Percentiles rank a stretch among this genome's conserved stretches.
Conservation (phyloP, 1,284 basidiomycete genomes). For the Pterula multifida region DNA sequence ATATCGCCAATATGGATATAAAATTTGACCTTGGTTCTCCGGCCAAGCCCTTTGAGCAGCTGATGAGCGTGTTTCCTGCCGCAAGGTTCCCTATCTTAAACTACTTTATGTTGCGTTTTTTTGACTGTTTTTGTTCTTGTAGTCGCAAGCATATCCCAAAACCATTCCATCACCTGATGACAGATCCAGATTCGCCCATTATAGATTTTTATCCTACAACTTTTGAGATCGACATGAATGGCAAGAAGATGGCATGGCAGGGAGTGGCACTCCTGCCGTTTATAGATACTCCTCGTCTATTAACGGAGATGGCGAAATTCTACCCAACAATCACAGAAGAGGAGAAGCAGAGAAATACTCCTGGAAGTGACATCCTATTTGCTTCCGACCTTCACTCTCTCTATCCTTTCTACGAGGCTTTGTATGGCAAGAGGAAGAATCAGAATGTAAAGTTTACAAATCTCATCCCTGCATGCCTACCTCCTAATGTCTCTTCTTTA, state of each 20-base stretch:
- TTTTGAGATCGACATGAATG: constrained; percentile 99
- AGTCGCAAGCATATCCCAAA: constrained; percentile 84
- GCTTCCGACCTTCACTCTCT: constrained; percentile 78
- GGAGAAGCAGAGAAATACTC: constrained; percentile 75
- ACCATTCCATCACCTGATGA: constrained; percentile 86
- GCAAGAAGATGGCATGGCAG: constrained; percentile 99
- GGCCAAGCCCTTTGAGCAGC: constrained; percentile 94
- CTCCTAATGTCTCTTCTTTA: constrained; percentile 8
- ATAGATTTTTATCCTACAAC: constrained; percentile 91
- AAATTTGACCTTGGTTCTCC: constrained; percentile 72
- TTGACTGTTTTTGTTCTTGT: constrained; percentile 3
- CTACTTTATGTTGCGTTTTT: constrained; percentile 10
- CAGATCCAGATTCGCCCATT: constrained; percentile 79
- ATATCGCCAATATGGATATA: constrained; percentile 73
- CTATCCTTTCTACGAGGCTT: constrained; percentile 75
- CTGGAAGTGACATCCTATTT: constrained; percentile 81
- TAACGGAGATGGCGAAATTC: constrained; percentile 71
- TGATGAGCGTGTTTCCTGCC: constrained; percentile 97
- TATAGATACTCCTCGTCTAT: constrained; percentile 79
- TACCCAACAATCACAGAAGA: constrained; percentile 72
- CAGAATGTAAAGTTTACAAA: constrained; percentile 48
- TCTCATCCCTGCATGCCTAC: constrained; percentile 3
- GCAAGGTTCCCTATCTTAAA: constrained; percentile 45
- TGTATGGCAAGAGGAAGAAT: constrained; percentile 84
- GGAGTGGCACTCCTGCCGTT: constrained; percentile 95